Evolutionary conservation across 441 rosid genomes (phyloP), one percentile per base, ranked within the genome.

Genomic region (Populus tomentosa): DNA sequence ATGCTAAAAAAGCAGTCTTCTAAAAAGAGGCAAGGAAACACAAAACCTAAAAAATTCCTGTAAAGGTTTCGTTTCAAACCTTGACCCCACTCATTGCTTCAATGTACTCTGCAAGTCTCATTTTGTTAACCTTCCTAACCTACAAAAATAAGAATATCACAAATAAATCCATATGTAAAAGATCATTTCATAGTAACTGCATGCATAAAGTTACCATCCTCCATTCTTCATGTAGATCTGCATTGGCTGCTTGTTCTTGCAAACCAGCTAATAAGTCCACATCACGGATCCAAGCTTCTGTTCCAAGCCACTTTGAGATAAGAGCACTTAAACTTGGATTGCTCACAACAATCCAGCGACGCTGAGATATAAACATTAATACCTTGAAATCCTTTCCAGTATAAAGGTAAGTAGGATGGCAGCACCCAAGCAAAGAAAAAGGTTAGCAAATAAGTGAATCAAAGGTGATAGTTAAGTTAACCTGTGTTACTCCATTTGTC

Each of bases 81-180:
- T 88, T 86, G 85, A 88, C 74, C 33, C 88, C 89, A 71, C 83
- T 86, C 86, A 86, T 86, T 77, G 88, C 85, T 88, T 88, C 90
- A 77, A 88, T 86, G 79, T 88, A 88, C 77, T 88, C 88, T 8
- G 90, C 89, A 80, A 88, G 87, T 78, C 90, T 88, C 78, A 83
- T 75, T 82, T 88, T 88, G 77, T 88, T 88, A 82, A 84, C 85
- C 76, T 77, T 83, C 86, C 81, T 83, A 63, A 86, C 89, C 90
- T 88, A 68, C 82, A 78, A 75, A 13, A 69, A 72, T 24, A 42
- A 74, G 53, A 76, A 74, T 33, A 14, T 1, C 70, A 33, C 62
- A 64, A 64, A 66, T 70, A 32, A 77, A 65, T 71, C 38, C 65
- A 77, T 20, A 38, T 32, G 26, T 11, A 75, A 70, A 63, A 70